Evolutionary conservation across 441 rosid genomes (phyloP).

Genomic region (Syzygium malaccense): DNA sequence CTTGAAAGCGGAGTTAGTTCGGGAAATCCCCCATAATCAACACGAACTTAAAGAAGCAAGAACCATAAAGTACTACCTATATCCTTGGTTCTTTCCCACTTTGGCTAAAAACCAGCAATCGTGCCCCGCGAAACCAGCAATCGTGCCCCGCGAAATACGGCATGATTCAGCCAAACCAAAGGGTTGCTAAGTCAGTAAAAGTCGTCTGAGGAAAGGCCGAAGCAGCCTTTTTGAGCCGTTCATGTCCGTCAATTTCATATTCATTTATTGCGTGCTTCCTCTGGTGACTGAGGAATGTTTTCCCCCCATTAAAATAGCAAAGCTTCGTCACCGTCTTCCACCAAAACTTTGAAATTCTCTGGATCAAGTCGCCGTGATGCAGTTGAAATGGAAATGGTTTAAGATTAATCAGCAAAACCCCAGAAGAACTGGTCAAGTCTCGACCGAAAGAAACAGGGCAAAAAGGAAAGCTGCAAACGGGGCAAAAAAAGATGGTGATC

Average conservation of each 20-base stretch:
- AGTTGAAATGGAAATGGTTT: neutral
- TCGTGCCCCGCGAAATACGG: neutral
- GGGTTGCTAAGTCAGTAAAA: neutral
- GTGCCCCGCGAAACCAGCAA: neutral
- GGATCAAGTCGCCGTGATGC: neutral
- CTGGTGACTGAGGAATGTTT: neutral
- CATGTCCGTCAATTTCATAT: neutral
- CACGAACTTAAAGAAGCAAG: neutral
- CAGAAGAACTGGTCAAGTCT: neutral
- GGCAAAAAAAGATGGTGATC: neutral
- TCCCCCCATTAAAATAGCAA: neutral
- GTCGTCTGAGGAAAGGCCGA: neutral
- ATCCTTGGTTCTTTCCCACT: neutral
- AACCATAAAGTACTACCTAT: neutral
- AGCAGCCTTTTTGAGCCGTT: neutral
- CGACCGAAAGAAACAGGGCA: neutral
- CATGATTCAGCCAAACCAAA: neutral
- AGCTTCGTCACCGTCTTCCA: neutral
- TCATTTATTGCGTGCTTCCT: neutral
- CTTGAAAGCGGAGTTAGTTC: neutral
- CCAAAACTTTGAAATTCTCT: neutral
- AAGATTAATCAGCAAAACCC: neutral
- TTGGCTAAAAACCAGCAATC: neutral
- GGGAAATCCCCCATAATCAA: neutral
- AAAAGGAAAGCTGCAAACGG: neutral